These are phyloP conservation scores for Clavariopsis aquatica DNA, from an alignment of 495 filamentous ascomycete species.

Conservation along the genomic window DNA sequence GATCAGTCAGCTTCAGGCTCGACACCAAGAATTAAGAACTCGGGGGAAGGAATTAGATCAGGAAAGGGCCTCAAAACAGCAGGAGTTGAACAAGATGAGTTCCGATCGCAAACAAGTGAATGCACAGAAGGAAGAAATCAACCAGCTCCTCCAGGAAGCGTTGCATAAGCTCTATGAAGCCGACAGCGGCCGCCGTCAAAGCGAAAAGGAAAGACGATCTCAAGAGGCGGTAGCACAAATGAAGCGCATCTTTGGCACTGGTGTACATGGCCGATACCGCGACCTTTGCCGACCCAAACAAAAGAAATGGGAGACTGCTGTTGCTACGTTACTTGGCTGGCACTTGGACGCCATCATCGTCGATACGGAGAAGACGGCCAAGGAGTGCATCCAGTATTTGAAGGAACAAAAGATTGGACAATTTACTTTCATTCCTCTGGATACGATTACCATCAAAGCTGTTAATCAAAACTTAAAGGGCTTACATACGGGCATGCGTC, in stretches of 20 bases:
- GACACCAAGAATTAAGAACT: constrained; percentile 59
- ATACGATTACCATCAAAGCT: constrained; percentile 92
- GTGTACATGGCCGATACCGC: constrained; percentile 84
- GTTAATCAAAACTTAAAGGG: constrained; percentile 88
- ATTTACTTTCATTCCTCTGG: constrained; percentile 89
- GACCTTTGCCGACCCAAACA: constrained; percentile 95
- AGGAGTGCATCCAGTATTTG: constrained; percentile 91
- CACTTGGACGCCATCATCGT: constrained; percentile 94
- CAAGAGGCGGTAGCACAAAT: constrained; percentile 80
- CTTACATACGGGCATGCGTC: constrained; percentile 77
- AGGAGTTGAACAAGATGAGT: constrained; percentile 74
- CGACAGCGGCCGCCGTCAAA: constrained; percentile 78
- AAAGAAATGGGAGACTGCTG: constrained; percentile 91
- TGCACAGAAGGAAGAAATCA: constrained; percentile 79
- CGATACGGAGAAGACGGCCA: constrained; percentile 92
- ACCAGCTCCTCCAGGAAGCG: constrained; percentile 85
- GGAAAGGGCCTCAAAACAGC: constrained; percentile 87
- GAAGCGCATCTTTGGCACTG: constrained; percentile 81
- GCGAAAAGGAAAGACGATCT: constrained; percentile 71
- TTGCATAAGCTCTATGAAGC: constrained; percentile 77
- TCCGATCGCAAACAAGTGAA: constrained; percentile 80
- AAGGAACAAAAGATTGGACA: constrained; percentile 83
- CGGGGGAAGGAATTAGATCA: constrained; percentile 65
- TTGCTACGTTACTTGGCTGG: constrained; percentile 87
- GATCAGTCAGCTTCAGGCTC: constrained; percentile 65